Conservation (phyloP, 345 rosid species). For the Mercurialis annua region DNA sequence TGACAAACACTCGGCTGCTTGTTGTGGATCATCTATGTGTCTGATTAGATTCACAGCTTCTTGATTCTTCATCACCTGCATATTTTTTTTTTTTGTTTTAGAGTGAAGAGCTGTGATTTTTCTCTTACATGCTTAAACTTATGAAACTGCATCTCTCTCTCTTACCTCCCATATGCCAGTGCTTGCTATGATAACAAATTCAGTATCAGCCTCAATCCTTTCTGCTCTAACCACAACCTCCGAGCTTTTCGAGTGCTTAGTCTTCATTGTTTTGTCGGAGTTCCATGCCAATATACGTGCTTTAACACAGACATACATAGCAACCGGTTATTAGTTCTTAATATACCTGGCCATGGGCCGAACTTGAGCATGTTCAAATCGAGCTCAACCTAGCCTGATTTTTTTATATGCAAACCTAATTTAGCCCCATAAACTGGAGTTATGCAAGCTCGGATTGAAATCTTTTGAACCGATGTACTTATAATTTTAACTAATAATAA, state of each 20-base stretch:
- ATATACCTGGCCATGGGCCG: no score
- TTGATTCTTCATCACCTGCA: constrained; percentile 70
- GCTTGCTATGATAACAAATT: constrained; percentile 69
- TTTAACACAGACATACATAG: constrained; percentile 5
- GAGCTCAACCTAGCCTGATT: no score
- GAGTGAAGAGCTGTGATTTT: background rate
- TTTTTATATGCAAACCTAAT: no score
- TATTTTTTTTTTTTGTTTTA: background rate
- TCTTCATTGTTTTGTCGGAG: constrained; percentile 24
- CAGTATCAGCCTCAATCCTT: constrained; percentile 45
- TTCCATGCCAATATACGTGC: constrained; percentile 34
- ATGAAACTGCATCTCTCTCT: background rate
- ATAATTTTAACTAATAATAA: no score
- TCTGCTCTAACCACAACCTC: constrained; percentile 40
- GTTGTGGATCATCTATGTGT: constrained; percentile 60
- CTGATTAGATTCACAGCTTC: constrained; percentile 63
- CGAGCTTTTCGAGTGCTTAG: constrained; percentile 21
- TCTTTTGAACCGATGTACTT: no score
- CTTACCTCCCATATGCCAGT: constrained; percentile 74
- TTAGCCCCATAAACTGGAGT: no score
- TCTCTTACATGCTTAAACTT: background rate
- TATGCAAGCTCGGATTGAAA: no score
- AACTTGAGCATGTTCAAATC: no score
- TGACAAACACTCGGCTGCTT: constrained; percentile 65
- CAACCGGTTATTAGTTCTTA: background rate